phyloP scores from a whole-genome alignment of 116 monocot species.

The Trichopus zeylanicus region DNA sequence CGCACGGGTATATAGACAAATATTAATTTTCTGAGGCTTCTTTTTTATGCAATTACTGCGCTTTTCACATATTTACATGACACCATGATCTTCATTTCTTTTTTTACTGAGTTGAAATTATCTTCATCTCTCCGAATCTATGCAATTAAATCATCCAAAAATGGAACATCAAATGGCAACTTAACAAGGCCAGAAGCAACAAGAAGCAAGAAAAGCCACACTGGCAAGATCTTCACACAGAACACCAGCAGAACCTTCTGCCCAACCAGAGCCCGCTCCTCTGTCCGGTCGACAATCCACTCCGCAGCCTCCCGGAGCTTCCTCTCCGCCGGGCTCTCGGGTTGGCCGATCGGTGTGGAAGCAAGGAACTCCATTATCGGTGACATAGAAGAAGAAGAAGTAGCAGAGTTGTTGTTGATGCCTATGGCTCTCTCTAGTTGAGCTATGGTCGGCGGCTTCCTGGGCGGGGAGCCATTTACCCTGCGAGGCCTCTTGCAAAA shows the following conservation, averaged over 20 bases:
- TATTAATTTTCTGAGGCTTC: no score
- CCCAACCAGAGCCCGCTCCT: slow-evolving; percentile 21
- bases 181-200: slow-evolving; percentile 55
- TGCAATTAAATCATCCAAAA: slow-evolving; percentile 26
- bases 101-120: no score
- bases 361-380: slow-evolving; percentile 32
- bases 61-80: no score
- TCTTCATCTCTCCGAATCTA: no score
- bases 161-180: slow-evolving; percentile 46
- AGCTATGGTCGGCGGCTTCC: slow-evolving; percentile 39
- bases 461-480: no score
- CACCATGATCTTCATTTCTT: no score
- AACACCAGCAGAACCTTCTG: slow-evolving; percentile 37
- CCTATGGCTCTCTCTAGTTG: slow-evolving; percentile 55
- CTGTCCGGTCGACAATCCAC: slow-evolving; percentile 44
- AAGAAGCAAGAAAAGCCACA: slow-evolving; percentile 56
- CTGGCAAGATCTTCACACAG: slow-evolving; percentile 46
- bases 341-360: slow-evolving; percentile 34
- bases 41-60: no score
- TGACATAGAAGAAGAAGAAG: neutral
- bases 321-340: slow-evolving; percentile 41
- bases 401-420: slow-evolving; percentile 9
- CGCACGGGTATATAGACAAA: no score
- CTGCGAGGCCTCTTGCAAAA: no score
- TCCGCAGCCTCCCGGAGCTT: slow-evolving; percentile 42